Conservation (phyloP, 106 monocot species). For the Dendrobium huoshanense region DNA sequence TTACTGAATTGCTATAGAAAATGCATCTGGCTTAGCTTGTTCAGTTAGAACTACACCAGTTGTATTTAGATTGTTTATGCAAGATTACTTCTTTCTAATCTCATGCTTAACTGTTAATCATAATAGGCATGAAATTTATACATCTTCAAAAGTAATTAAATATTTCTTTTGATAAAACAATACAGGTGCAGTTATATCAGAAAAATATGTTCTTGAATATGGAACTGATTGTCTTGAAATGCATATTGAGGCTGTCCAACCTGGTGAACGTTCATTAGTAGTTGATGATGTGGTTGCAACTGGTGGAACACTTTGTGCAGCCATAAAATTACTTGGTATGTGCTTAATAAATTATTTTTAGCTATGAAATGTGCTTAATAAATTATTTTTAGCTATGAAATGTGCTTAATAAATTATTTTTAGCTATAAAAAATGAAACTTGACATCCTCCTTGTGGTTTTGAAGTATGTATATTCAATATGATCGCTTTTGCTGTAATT, state of each 20-base stretch:
- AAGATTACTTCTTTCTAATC: too few relatives aligned
- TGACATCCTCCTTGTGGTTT: too few relatives aligned
- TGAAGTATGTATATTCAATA: too few relatives aligned
- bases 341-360: background rate
- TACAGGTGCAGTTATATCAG: conserved; percentile 20
- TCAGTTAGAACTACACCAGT: too few relatives aligned
- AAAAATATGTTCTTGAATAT: conserved; percentile 24
- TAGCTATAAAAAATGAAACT: background rate
- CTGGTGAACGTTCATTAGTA: conserved; percentile 20
- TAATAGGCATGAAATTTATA: background rate
- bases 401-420: conserved; percentile 2
- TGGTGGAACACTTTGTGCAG: conserved; percentile 11
- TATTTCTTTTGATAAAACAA: background rate
- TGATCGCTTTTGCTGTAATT: too few relatives aligned
- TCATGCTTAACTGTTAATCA: too few relatives aligned
- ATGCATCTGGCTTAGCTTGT: too few relatives aligned
- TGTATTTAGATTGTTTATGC: too few relatives aligned
- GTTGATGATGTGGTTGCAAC: conserved; percentile 33
- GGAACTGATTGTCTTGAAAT: conserved; percentile 27
- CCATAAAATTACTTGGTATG: conserved; percentile 26
- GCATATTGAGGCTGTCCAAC: conserved; percentile 24
- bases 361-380: background rate
- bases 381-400: background rate
- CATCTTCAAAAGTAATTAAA: background rate
- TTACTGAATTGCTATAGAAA: too few relatives aligned